Base-by-base conservation (phyloP, 192 early-diverging fungal genomes). In the Radiomyces spectabilis region DNA sequence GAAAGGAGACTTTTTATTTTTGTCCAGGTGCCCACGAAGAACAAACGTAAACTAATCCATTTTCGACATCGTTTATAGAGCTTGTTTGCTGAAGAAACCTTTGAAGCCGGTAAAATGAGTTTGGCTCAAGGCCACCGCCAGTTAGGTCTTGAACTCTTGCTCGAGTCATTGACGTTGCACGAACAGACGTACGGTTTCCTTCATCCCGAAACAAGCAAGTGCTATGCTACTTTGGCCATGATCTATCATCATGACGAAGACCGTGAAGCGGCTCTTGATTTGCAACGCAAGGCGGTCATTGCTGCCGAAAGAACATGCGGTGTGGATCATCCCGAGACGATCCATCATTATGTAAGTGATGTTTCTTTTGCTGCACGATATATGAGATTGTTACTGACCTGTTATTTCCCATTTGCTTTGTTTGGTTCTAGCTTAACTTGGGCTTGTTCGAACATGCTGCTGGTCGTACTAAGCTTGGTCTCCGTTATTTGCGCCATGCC, bases 161-260 rank as follows among this genome's bases (percentile, higher is more conserved):
- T 79, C 24, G 91, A 97, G 66, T 87, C 93, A 10, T 65, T 89
- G 47, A 67, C 87, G 4, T 70, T 97, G 18, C 92, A 91, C 65
- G 96, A 99, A 73, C 93, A 96, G 68, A 87, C 85, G 12, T 94
- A 86, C 67, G 93, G 93, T 12, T 89, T 91, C 52, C 62, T 97
- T 51, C 93, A 98, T 55, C 77, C 85, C 0, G 93, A 95, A 52
- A 92, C 91, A 18, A 86, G 82, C n/a, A 84, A 88, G 27, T 83
- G 85, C 55, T 94, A 93, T 68, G 77, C 81, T 10, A 77, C 81
- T 13, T 73, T 95, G 38, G 89, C 96, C 13, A 77, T 93, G 78
- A 72, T 85, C 16, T 85, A 87, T 63, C 85, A 91, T 58, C 82
- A 95, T 19, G 49, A 67, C 12, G 79, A 82, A 13, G 84, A 80